Evolutionary conservation across 2,329 filamentous ascomycete species (phyloP), one percentile per base, ranked within the genome.

Genomic region (Aspergillus pseudoviridinutans): DNA sequence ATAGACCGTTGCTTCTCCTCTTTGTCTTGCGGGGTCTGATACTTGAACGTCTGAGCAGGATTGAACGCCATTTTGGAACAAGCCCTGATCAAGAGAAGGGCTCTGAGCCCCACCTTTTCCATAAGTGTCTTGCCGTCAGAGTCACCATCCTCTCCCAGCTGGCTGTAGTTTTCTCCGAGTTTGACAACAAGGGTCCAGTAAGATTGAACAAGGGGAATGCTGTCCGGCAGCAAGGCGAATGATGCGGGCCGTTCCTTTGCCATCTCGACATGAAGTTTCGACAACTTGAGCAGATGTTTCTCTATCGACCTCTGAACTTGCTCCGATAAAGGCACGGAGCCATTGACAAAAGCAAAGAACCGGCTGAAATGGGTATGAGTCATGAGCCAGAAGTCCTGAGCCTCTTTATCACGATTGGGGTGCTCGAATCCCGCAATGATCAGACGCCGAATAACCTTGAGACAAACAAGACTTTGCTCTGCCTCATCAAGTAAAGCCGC

Each of bases 201-300:
- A 17, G 89, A 87, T 63, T 85, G 85, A 1, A 90, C 87, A 25
- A 97, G 83, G 17, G 86, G 80, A 17, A 96, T 78, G 2, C 91
- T 92, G 66, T 90, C 87, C 1, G 92, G 91, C 6, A 99, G 82
- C 12, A 91, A 80, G 0, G 88, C 87, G 73, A 97, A 97, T 55
- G 91, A 90, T 3, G 89, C 87, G 1, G 92, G 87, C 71, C 96
- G 92, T 4, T 81, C 78, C 51, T 85, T 85, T 1, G 91, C 86
- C 87, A 97, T 93, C 56, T 91, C 87, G 42, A 95, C 82, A 71
- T 97, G 94, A 3, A 99, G 79, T 74, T 97, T 99, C 3, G 92
- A 87, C 51, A 97, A 87, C 69, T 97, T 92, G 46, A 97, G 77
- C 2, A 96, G 79, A 69, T 97, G 92, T 70, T 92, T 95, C 63